A percentile compares a stretch with the other conserved stretches of the same genome.
Evolutionary conservation across 129 eudicot species (phyloP).

Genomic region (Sambucus nigra): DNA sequence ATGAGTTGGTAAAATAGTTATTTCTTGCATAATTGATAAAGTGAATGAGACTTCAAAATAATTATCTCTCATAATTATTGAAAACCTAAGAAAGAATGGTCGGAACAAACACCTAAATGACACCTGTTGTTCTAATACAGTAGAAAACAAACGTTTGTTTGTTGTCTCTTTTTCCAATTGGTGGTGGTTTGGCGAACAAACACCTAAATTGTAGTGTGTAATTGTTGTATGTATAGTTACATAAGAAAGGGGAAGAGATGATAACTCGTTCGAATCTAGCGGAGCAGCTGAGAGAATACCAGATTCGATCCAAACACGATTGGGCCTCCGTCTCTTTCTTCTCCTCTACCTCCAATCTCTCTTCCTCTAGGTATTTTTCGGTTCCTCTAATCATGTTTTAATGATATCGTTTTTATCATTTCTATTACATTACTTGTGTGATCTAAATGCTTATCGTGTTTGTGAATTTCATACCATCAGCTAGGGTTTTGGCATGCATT

Average conservation of each 20-base stretch:
- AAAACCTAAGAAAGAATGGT: too few relatives aligned
- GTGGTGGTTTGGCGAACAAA: too few relatives aligned
- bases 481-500: background rate
- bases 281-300: conserved; percentile 94
- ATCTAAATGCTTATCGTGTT: background rate
- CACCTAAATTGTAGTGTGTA: too few relatives aligned
- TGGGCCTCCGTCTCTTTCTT: conserved; percentile 95
- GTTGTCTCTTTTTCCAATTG: too few relatives aligned
- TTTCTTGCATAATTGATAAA: too few relatives aligned
- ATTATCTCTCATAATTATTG: too few relatives aligned
- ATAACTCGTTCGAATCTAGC: conserved; percentile 83
- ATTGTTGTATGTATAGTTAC: too few relatives aligned
- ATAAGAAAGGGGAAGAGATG: conserved; percentile 28
- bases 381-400: background rate
- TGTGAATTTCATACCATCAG: background rate
- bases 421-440: background rate
- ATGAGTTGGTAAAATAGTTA: too few relatives aligned
- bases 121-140: too few relatives aligned
- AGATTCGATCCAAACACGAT: conserved; percentile 83
- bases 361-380: conserved; percentile 60
- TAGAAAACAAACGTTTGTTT: too few relatives aligned
- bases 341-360: conserved; percentile 66
- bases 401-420: background rate
- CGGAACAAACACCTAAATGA: too few relatives aligned
- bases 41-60: too few relatives aligned